Percentiles rank a stretch among this genome's conserved stretches.
Conservation (phyloP, 1,139 yeast genomes). For the Suhomyces bokatorum region DNA sequence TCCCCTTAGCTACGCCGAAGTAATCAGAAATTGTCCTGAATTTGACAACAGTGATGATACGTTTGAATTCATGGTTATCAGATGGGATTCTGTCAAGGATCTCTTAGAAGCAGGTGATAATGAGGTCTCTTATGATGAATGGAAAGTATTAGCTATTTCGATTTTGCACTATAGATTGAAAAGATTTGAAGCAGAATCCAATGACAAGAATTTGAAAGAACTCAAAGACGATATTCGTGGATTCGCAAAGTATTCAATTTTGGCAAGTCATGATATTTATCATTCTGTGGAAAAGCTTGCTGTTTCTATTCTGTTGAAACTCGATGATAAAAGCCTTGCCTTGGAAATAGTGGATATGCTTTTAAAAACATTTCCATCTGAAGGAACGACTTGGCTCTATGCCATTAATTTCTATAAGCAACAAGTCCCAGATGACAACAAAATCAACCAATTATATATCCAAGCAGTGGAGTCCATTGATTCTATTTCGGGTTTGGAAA, state of each 20-base stretch:
- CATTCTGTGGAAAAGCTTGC: slow-evolving; percentile 47
- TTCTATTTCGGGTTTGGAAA: slow-evolving; percentile 52
- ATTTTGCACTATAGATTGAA: slow-evolving; percentile 21
- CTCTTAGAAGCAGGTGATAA: neutral
- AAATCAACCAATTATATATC: slow-evolving; percentile 29
- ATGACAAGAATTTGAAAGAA: slow-evolving; percentile 13
- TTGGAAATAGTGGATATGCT: slow-evolving; percentile 28
- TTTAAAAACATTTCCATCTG: slow-evolving; percentile 27
- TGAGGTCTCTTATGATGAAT: slow-evolving; percentile 29
- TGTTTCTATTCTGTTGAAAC: slow-evolving; percentile 29
- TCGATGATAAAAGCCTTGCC: slow-evolving; percentile 30
- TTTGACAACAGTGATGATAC: slow-evolving; percentile 14
- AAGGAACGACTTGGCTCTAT: slow-evolving; percentile 52
- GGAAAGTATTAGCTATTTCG: slow-evolving; percentile 39
- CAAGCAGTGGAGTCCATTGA: slow-evolving; percentile 31
- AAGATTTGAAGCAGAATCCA: slow-evolving; percentile 5
- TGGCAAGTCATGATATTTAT: slow-evolving; percentile 31
- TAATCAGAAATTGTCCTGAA: slow-evolving; percentile 23
- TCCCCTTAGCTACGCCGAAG: slow-evolving; percentile 33
- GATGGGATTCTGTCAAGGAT: slow-evolving; percentile 10
- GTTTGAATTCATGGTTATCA: slow-evolving; percentile 11
- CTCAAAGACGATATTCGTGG: slow-evolving; percentile 10
- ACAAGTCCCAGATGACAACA: slow-evolving; percentile 10
- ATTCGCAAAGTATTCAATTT: slow-evolving; percentile 25
- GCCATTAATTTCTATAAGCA: slow-evolving; percentile 39